These are phyloP conservation scores for Strigomonas culicis DNA, from an alignment of 208 protist genomes.

Conservation along the genomic window DNA sequence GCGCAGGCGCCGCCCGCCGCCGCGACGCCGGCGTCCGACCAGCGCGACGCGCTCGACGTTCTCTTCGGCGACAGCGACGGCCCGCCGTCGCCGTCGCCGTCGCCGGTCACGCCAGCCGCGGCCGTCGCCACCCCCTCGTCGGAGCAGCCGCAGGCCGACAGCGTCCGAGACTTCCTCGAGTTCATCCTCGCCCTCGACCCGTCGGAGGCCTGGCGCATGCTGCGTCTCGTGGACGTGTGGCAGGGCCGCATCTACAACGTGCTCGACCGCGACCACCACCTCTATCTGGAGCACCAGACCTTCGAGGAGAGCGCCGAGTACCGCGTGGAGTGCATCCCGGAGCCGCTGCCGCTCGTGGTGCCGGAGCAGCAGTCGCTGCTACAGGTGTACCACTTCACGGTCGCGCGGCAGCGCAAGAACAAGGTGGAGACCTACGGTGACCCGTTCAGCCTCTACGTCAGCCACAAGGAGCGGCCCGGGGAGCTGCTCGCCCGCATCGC, in stretches of 20 bases:
- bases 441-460: conserved; percentile 81
- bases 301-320: conserved; percentile 90
- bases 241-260: conserved; percentile 80
- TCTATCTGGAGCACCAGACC: conserved; percentile 64
- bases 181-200: conserved; percentile 34
- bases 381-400: conserved; percentile 79
- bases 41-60: not conserved
- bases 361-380: conserved; percentile 51
- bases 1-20: conserved; percentile 4
- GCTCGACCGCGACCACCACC: conserved; percentile 59
- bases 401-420: conserved; percentile 55
- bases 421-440: conserved; percentile 77
- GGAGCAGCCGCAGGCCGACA: not conserved
- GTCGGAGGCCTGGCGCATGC: conserved; percentile 50
- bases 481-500: conserved; percentile 63
- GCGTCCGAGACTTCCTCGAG: conserved; percentile 23
- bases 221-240: conserved; percentile 88
- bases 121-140: not conserved
- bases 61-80: not conserved
- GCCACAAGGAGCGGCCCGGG: conserved; percentile 45
- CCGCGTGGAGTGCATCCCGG: conserved; percentile 73
- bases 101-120: not conserved
- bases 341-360: conserved; percentile 40
- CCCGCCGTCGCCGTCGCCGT: not conserved
- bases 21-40: not conserved